phyloP scores from a whole-genome alignment of 148 eudicot species.

The Nepenthes mirabilis region DNA sequence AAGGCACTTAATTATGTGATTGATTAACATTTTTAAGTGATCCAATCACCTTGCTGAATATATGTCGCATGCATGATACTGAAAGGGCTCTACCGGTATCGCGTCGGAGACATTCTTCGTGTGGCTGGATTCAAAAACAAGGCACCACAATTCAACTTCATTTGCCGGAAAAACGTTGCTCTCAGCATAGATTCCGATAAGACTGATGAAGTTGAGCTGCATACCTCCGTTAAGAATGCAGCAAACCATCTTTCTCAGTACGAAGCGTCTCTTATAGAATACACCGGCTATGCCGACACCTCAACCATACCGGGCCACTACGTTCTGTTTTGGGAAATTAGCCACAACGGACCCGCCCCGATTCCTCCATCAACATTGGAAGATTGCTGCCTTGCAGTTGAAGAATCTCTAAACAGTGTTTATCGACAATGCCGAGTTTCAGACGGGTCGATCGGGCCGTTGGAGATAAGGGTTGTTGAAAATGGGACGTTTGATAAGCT shows the following conservation, averaged over 20 bases:
- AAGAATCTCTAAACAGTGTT: conserved; percentile 16
- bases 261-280: conserved; percentile 13
- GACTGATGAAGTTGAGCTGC: conserved; percentile 26
- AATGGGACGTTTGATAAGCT: conserved; percentile 20
- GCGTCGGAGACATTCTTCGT: conserved; percentile 25
- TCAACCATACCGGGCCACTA: conserved; percentile 24
- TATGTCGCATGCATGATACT: neutral
- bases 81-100: conserved; percentile 15
- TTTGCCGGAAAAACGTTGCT: conserved; percentile 19
- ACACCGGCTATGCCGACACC: conserved; percentile 25
- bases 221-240: conserved; percentile 21
- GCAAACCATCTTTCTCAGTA: conserved; percentile 4
- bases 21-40: neutral
- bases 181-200: conserved; percentile 25
- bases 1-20: neutral
- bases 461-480: conserved; percentile 18
- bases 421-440: conserved; percentile 13
- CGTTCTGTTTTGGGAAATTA: conserved; percentile 17
- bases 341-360: neutral
- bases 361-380: conserved; percentile 7
- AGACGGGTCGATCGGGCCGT: conserved; percentile 15
- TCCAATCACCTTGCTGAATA: neutral
- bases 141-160: conserved; percentile 22
- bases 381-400: conserved; percentile 14
- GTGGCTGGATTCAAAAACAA: conserved; percentile 25